phyloP scores from a whole-genome alignment of 805 yeast species.

The Danielia reshetovae region DNA sequence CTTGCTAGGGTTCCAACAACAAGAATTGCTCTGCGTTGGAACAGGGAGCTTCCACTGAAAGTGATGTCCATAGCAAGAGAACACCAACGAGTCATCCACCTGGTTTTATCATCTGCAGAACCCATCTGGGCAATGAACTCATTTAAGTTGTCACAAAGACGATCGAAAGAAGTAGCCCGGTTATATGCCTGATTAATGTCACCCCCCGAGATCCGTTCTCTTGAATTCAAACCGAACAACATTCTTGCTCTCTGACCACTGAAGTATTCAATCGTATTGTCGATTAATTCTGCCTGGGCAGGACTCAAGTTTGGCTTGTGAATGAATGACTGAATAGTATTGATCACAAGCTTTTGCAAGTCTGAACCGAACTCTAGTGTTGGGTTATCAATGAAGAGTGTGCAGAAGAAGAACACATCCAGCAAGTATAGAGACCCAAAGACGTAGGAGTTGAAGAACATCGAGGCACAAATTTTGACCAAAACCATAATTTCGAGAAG shows the following conservation, averaged over 20 bases:
- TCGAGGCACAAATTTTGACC: slow-evolving; percentile 55
- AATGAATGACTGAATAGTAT: slow-evolving; percentile 65
- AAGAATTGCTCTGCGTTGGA: slow-evolving; percentile 65
- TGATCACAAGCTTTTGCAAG: slow-evolving; percentile 58
- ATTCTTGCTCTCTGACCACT: slow-evolving; percentile 64
- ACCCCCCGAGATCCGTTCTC: slow-evolving; percentile 38
- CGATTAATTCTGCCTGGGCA: slow-evolving; percentile 37
- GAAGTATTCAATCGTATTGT: slow-evolving; percentile 43
- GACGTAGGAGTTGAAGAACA: slow-evolving; percentile 66
- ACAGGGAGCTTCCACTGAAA: slow-evolving; percentile 47
- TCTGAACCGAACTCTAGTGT: slow-evolving; percentile 55
- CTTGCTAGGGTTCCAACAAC: slow-evolving; percentile 67
- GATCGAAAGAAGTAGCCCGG: slow-evolving; percentile 48
- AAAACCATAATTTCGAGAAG: slow-evolving; percentile 73
- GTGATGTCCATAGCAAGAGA: slow-evolving; percentile 62
- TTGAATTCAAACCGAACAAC: slow-evolving; percentile 60
- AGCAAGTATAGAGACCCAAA: slow-evolving; percentile 64
- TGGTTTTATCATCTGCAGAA: slow-evolving; percentile 41
- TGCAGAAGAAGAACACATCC: slow-evolving; percentile 64
- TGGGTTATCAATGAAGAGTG: slow-evolving; percentile 54
- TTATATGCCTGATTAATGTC: slow-evolving; percentile 36
- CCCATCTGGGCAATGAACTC: slow-evolving; percentile 50
- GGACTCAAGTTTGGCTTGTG: slow-evolving; percentile 49
- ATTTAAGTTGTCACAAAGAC: slow-evolving; percentile 52
- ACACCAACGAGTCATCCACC: slow-evolving; percentile 66